A percentile compares a stretch with the other conserved stretches of the same genome.
phyloP scores from a whole-genome alignment of 306 rosid species.

The Elaeagnus macrophylla region DNA sequence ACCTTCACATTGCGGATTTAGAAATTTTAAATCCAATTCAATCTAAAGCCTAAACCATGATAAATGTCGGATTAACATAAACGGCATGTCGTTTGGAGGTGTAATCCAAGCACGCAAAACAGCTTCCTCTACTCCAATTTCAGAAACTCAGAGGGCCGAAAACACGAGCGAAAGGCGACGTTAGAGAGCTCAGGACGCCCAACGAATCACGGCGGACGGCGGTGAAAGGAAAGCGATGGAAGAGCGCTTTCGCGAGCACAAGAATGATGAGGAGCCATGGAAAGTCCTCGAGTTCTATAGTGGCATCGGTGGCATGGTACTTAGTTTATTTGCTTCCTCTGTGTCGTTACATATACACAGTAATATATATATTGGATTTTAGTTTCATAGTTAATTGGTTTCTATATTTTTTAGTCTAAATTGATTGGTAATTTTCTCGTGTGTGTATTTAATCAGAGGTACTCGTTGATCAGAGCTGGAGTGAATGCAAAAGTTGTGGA shows the following conservation, averaged over 20 bases:
- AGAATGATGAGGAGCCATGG: slow-evolving; percentile 32
- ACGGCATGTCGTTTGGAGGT: too few relatives aligned
- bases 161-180: too few relatives aligned
- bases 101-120: too few relatives aligned
- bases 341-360: neutral
- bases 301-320: slow-evolving; percentile 94
- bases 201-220: too few relatives aligned
- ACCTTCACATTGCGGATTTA: too few relatives aligned
- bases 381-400: neutral
- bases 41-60: too few relatives aligned
- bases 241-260: neutral
- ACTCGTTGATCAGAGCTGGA: slow-evolving; percentile 55
- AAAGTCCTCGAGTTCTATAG: slow-evolving; percentile 90
- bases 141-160: too few relatives aligned
- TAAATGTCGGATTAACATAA: too few relatives aligned
- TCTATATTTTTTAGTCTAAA: neutral
- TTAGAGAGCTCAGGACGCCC: too few relatives aligned
- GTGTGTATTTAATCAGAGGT: slow-evolving; percentile 40
- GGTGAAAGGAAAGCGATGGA: too few relatives aligned
- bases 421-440: neutral
- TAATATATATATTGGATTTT: neutral
- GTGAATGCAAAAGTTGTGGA: slow-evolving; percentile 55
- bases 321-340: neutral
- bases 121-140: too few relatives aligned
- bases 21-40: too few relatives aligned